Evolutionary conservation across 2,329 filamentous ascomycete species (phyloP).

Genomic region (Ascochyta clinopodiicola): DNA sequence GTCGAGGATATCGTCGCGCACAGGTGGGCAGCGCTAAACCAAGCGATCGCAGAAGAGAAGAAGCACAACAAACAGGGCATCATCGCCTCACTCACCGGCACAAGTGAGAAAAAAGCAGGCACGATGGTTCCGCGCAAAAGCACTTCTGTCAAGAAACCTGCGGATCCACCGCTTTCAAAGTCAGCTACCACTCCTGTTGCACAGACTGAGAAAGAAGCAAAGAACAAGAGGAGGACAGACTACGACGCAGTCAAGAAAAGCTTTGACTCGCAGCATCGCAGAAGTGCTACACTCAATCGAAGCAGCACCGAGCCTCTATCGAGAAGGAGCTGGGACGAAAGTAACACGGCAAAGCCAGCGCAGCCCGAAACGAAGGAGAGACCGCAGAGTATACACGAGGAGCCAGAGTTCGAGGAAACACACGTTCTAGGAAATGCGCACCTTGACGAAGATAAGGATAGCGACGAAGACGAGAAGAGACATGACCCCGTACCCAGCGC

Average conservation of each 20-base stretch:
- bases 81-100: conserved; percentile 34
- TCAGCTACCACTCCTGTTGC: conserved; percentile 18
- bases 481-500: conserved; percentile 9
- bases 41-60: conserved; percentile 34
- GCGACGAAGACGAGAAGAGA: conserved; percentile 10
- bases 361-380: not conserved
- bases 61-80: conserved; percentile 34
- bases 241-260: conserved; percentile 22
- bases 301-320: conserved; percentile 27
- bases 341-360: not conserved
- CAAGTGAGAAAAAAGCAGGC: conserved; percentile 35
- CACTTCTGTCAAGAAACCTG: conserved; percentile 17
- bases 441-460: not conserved
- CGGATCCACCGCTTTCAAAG: conserved; percentile 9
- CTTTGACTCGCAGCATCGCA: conserved; percentile 13
- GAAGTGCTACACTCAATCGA: conserved; percentile 12
- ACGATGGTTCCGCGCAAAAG: conserved; percentile 37
- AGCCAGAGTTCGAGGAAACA: conserved; percentile 6
- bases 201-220: conserved; percentile 17
- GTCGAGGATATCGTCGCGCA: conserved; percentile 33
- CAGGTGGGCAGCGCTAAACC: conserved; percentile 35
- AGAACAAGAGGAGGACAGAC: conserved; percentile 17
- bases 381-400: conserved; percentile 6
- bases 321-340: conserved; percentile 6
- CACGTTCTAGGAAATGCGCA: conserved; percentile 13